Base-by-base conservation (phyloP, 2,329 filamentous ascomycete species). In the Hymenoscyphus fraxineus region DNA sequence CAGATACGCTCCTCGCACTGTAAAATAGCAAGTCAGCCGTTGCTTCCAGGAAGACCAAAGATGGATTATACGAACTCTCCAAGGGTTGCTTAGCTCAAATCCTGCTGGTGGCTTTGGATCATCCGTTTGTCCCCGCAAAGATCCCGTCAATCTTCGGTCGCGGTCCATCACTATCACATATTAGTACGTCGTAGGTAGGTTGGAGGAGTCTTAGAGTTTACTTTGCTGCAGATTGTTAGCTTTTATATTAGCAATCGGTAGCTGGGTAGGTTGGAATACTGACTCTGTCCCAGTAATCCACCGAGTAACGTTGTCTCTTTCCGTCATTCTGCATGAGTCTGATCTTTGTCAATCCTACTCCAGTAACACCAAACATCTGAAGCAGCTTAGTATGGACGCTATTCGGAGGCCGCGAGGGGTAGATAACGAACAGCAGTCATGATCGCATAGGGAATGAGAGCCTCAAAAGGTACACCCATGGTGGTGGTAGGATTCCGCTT, bases 391-490 rank as follows among this genome's bases (percentile, higher is more conserved):
- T 65, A 66, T 60, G 44, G 12, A 27, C 15, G 40, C 63, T 2
- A 47, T 51, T 32, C 51, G 55, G 13, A 31, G 19, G 12, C 15
- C 6, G 3, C 19, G 9, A 6, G 55, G 56, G 61, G 31, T 51
- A 40, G 64, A 65, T 61, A 39, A 74, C 77, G 66, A 68, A 79
- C 77, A 62, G 66, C 68, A 63, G 77, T 64, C 70, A 78, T 78
- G 71, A 79, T 77, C 59, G 69, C 77, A 69, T 77, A 79, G 6
- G 77, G 77, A 64, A 79, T 57, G 65, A 79, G 74, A 65, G 76
- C 71, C 73, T 79, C 77, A 67, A 78, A 79, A 44, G 77, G 77
- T 62, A 79, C 75, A 68, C 74, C 75, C 77, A 79, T 79, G 59
- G 66, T 76, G 71, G 63, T 61, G 62, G 64, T 69, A 39, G 63